phyloP scores from a whole-genome alignment of 305 asterid genomes.

The Solanum aculeatissimum region DNA sequence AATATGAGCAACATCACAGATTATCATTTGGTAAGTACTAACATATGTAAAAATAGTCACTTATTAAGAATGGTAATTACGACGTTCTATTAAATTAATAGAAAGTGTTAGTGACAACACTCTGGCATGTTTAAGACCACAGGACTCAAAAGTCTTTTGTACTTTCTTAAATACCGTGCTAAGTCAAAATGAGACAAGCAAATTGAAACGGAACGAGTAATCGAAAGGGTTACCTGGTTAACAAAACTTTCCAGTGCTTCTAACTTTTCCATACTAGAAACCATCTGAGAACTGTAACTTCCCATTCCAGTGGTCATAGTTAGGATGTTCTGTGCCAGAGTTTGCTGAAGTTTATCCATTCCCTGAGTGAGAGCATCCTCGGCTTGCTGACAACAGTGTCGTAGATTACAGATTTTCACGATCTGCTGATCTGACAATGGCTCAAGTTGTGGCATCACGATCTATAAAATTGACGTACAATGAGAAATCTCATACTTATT shows the following conservation, averaged over 20 bases:
- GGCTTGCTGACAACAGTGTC: conserved; percentile 82
- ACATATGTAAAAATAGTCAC: background rate
- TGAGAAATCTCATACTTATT: background rate
- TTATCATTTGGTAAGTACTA: background rate
- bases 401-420: conserved; percentile 31
- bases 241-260: conserved; percentile 65
- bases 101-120: too few species aligned
- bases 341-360: conserved; percentile 83
- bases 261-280: conserved; percentile 52
- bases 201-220: background rate
- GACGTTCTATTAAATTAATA: too few species aligned
- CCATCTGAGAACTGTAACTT: conserved; percentile 42
- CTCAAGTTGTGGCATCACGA: conserved; percentile 26
- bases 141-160: background rate
- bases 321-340: conserved; percentile 58
- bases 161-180: background rate
- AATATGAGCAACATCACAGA: background rate
- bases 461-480: conserved; percentile 6
- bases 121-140: background rate
- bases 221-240: conserved; percentile 39
- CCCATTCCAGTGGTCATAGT: conserved; percentile 30
- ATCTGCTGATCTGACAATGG: conserved; percentile 35
- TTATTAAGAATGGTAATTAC: too few species aligned
- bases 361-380: conserved; percentile 92
- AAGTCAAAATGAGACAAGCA: background rate